Evolutionary conservation across 2,329 filamentous ascomycete genomes (phyloP).

Genomic region (Helotiales sp.): DNA sequence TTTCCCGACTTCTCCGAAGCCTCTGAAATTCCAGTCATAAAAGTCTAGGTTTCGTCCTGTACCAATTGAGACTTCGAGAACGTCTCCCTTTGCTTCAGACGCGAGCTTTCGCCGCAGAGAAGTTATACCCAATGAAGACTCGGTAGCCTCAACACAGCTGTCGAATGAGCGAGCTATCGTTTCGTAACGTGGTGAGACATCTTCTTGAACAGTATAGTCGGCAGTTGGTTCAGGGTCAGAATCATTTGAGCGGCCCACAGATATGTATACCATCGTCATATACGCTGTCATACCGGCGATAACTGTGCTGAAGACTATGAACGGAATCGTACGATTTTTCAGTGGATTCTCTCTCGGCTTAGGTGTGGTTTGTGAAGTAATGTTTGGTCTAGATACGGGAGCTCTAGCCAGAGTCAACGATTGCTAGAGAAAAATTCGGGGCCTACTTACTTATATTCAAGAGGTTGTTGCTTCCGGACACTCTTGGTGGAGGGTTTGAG

Average conservation of each 20-base stretch:
- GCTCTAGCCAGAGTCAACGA: background rate
- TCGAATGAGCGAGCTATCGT: conserved; percentile 56
- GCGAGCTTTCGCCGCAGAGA: conserved; percentile 51
- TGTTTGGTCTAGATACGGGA: background rate
- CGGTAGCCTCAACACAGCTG: conserved; percentile 55
- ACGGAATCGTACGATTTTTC: conserved; percentile 11
- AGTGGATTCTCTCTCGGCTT: background rate
- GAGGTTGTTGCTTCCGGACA: background rate
- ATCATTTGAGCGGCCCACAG: conserved; percentile 24
- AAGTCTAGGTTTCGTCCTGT: conserved; percentile 61
- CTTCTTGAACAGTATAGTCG: conserved; percentile 22
- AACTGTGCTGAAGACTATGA: conserved; percentile 22
- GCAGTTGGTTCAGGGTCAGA: conserved; percentile 28
- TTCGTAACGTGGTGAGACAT: conserved; percentile 35
- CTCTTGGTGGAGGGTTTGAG: background rate
- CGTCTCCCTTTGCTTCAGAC: conserved; percentile 50
- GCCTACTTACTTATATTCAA: background rate
- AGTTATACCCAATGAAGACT: conserved; percentile 57
- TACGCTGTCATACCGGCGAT: conserved; percentile 25
- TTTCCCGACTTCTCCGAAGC: conserved; percentile 25
- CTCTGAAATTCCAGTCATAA: conserved; percentile 53
- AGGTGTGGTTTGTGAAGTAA: background rate
- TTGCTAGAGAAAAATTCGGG: too few species aligned
- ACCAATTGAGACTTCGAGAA: conserved; percentile 63
- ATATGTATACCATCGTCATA: conserved; percentile 37